phyloP scores from a whole-genome alignment of 441 rosid genomes.

The Populus tomentosa region DNA sequence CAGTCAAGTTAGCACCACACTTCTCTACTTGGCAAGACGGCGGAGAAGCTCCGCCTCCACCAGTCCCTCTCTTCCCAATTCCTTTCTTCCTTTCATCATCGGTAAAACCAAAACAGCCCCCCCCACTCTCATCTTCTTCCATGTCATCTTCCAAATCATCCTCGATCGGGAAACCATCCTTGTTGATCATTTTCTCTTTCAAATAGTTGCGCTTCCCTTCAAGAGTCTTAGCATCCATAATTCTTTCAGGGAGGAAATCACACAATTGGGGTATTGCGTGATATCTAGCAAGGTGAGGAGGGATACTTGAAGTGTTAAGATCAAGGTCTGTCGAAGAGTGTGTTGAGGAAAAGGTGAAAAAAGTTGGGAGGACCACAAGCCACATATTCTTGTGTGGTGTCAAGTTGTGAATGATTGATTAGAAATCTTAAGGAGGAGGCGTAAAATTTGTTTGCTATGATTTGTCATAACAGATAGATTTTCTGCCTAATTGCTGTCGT shows the following conservation, averaged over 20 bases:
- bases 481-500: constrained; percentile 7
- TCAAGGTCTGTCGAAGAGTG: constrained; percentile 14
- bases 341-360: constrained; percentile 10
- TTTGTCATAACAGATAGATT: neutral
- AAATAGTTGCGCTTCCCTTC: constrained; percentile 27
- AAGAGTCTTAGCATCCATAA: constrained; percentile 30
- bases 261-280: constrained; percentile 8
- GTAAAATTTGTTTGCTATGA: neutral
- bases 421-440: constrained; percentile 1
- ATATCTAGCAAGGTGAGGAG: constrained; percentile 13
- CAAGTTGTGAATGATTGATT: constrained; percentile 7
- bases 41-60: constrained; percentile 31
- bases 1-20: constrained; percentile 44
- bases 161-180: constrained; percentile 31
- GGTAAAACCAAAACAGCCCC: constrained; percentile 12
- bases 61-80: constrained; percentile 35
- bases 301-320: constrained; percentile 23
- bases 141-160: constrained; percentile 49
- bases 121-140: constrained; percentile 46
- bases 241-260: neutral
- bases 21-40: constrained; percentile 58
- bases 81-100: constrained; percentile 46
- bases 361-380: constrained; percentile 28
- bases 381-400: constrained; percentile 18
- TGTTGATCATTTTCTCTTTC: constrained; percentile 27